Evolutionary conservation across 2,329 filamentous ascomycete species (phyloP).

Genomic region (Graphiopsis chlorocephala): DNA sequence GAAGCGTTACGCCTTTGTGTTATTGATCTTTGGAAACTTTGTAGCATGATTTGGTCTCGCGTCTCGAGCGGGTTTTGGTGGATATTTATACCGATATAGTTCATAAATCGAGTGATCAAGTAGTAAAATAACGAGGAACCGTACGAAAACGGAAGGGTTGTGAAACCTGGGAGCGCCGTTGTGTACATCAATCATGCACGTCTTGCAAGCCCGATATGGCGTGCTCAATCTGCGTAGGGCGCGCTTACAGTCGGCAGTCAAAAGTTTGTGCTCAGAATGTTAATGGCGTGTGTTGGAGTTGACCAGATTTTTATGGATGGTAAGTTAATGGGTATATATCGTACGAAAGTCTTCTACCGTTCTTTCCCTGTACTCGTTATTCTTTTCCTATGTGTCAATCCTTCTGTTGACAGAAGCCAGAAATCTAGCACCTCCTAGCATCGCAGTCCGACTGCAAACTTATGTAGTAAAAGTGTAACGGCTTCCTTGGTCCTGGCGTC

Average conservation of each 20-base stretch:
- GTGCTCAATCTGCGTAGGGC: background rate
- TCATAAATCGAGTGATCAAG: background rate
- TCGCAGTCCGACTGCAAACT: background rate
- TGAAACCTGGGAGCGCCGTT: background rate
- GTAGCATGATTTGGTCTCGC: background rate
- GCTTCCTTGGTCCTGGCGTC: background rate
- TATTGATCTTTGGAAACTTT: background rate
- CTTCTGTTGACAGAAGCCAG: background rate
- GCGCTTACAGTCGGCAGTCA: background rate
- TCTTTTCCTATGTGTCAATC: background rate
- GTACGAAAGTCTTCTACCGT: background rate
- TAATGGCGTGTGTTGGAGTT: background rate
- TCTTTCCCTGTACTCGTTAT: no score
- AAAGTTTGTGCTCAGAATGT: background rate
- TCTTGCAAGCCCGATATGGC: constrained; percentile 8
- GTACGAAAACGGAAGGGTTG: background rate
- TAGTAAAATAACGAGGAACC: background rate
- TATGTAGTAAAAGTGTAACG: background rate
- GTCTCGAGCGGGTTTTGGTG: background rate
- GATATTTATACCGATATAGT: constrained; percentile 1
- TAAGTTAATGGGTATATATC: background rate
- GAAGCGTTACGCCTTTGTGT: background rate
- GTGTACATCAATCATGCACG: background rate
- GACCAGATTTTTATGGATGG: no score
- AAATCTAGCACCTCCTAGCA: no score